Percentiles rank a stretch among this genome's conserved stretches.
phyloP scores from a whole-genome alignment of 768 basidiomycete species.

The Exidia glandulosa region DNA sequence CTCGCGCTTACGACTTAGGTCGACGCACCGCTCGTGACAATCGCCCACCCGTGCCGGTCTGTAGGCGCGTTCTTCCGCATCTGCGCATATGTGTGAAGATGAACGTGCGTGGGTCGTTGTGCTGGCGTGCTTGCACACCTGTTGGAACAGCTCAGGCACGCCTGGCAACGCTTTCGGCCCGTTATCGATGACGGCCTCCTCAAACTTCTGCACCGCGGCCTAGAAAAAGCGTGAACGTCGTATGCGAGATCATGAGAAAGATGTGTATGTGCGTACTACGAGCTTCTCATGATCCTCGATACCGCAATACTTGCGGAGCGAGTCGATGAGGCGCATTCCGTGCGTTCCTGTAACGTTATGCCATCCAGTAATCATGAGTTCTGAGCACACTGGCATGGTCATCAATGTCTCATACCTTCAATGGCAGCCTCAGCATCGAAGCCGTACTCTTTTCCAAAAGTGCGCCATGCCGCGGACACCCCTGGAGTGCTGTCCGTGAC shows the following conservation, averaged over 20 bases:
- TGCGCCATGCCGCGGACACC: slow-evolving; percentile 66
- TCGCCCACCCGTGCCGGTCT: slow-evolving; percentile 63
- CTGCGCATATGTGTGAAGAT: background rate
- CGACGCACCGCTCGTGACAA: slow-evolving; percentile 65
- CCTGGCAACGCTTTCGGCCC: slow-evolving; percentile 60
- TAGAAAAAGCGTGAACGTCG: slow-evolving; percentile 13
- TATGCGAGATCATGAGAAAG: slow-evolving; percentile 2
- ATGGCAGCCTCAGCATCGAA: slow-evolving; percentile 40
- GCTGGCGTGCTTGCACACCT: slow-evolving; percentile 26
- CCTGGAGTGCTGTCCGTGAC: slow-evolving; percentile 79
- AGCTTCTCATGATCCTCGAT: slow-evolving; percentile 47
- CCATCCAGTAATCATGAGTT: background rate
- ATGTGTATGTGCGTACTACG: slow-evolving; percentile 27
- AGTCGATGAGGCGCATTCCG: slow-evolving; percentile 67
- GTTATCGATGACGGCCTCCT: slow-evolving; percentile 57
- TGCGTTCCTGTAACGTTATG: slow-evolving; percentile 37
- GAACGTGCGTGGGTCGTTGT: background rate
- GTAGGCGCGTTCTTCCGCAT: slow-evolving; percentile 3
- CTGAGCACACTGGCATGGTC: background rate
- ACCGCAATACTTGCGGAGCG: slow-evolving; percentile 56
- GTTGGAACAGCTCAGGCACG: slow-evolving; percentile 40
- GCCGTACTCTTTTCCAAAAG: slow-evolving; percentile 51
- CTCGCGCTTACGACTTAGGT: no score
- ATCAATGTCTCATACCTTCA: no score
- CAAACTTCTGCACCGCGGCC: slow-evolving; percentile 67